Evolutionary conservation across 176 grass and related monocot genomes (phyloP).

Genomic region (Musa schizocarpa): DNA sequence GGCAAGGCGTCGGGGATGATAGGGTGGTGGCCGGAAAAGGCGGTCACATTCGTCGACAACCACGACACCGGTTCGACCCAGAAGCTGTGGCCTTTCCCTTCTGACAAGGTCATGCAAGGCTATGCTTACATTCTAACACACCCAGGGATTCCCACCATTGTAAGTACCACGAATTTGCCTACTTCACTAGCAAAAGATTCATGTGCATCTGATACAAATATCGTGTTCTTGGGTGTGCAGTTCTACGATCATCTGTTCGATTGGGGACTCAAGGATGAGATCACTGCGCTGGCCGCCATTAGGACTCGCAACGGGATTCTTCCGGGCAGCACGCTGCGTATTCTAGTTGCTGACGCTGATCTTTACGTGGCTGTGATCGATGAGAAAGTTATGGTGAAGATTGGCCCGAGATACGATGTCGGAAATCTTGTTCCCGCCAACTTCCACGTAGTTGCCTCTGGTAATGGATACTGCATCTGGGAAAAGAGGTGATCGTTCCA

Average conservation of each 20-base stretch:
- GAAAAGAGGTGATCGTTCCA: background rate
- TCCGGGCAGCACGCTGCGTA: background rate
- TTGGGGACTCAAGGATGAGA: background rate
- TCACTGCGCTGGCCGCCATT: background rate
- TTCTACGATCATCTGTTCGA: background rate
- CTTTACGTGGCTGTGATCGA: background rate
- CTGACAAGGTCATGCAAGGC: slow-evolving; percentile 72
- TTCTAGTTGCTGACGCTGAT: background rate
- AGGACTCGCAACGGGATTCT: background rate
- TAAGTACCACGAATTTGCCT: slow-evolving; percentile 19
- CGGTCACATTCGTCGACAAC: slow-evolving; percentile 81
- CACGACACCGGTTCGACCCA: slow-evolving; percentile 83
- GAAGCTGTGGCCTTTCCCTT: slow-evolving; percentile 47
- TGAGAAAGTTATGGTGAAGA: background rate
- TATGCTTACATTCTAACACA: slow-evolving; percentile 83
- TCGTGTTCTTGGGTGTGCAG: background rate
- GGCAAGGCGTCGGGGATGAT: slow-evolving; percentile 67
- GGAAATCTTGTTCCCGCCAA: background rate
- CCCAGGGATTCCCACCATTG: slow-evolving; percentile 64
- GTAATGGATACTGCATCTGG: background rate
- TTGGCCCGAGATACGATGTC: background rate
- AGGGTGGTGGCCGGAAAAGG: slow-evolving; percentile 66
- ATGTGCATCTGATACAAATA: too few species aligned
- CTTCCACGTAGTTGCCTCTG: background rate
- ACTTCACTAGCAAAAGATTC: background rate